These are phyloP conservation scores for Volvox reticuliferus DNA, from an alignment of 139 green algal genomes.

Conservation along the genomic window DNA sequence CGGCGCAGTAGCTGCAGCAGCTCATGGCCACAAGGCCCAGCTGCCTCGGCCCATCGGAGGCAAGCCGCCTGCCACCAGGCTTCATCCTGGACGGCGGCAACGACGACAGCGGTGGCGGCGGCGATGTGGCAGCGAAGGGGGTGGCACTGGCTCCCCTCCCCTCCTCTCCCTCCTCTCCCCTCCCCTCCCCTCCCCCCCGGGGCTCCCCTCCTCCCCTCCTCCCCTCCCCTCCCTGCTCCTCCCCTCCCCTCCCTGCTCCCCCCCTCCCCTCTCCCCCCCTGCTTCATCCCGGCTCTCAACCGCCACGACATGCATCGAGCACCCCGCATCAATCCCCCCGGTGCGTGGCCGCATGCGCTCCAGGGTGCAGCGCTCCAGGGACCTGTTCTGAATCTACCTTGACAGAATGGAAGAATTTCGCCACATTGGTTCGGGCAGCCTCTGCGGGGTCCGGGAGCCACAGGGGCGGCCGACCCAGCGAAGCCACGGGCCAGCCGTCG, in stretches of 20 bases:
- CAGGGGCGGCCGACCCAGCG: slow-evolving; percentile 68
- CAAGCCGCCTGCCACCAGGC: not conserved
- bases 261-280: not conserved
- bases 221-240: not conserved
- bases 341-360: too few relatives aligned
- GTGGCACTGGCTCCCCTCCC: too few relatives aligned
- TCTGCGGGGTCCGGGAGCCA: slow-evolving; percentile 68
- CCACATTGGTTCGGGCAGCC: slow-evolving; percentile 67
- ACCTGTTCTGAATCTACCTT: not conserved
- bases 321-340: too few relatives aligned
- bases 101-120: not conserved
- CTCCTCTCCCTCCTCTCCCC: not conserved
- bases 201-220: not conserved
- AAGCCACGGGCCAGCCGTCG: slow-evolving; percentile 57
- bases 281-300: too few relatives aligned
- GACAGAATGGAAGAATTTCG: slow-evolving; percentile 64
- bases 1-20: not conserved
- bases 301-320: too few relatives aligned
- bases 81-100: slow-evolving; percentile 1
- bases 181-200: not conserved
- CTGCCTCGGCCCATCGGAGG: not conserved
- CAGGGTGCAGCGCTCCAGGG: too few relatives aligned
- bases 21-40: slow-evolving; percentile 1
- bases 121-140: too few relatives aligned
- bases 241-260: not conserved